Conservation (phyloP, 108 stramenopile genomes). For the Aureococcus anophagefferens region DNA sequence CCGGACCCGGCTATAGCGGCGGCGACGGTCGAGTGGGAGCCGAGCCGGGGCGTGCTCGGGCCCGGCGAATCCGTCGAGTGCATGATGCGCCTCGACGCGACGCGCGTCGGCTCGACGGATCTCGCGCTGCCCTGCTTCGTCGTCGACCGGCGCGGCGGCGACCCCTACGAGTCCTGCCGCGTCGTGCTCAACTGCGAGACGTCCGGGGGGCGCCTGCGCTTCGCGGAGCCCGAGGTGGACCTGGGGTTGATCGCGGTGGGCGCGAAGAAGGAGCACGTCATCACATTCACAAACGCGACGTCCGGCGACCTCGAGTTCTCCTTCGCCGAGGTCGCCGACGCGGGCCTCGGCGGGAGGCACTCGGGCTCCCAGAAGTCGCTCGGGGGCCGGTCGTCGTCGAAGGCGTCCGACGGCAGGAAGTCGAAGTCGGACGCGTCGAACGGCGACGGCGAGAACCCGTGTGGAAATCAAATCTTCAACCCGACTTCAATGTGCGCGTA, state of each 20-base stretch:
- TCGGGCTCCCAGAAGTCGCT: too few species aligned
- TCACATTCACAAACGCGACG: conserved; percentile 2
- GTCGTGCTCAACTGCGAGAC: too few species aligned
- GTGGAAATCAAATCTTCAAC: too few species aligned
- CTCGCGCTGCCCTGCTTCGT: too few species aligned
- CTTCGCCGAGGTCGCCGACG: background rate
- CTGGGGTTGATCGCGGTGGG: conserved; percentile 8
- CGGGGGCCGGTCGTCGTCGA: background rate
- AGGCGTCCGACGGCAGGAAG: background rate
- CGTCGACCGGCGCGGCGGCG: too few species aligned
- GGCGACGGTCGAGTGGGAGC: background rate
- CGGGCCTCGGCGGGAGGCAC: too few species aligned
- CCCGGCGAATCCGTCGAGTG: background rate
- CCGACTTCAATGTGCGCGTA: too few species aligned
- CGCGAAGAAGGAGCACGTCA: conserved; percentile 1
- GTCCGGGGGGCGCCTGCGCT: background rate
- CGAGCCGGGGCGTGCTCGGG: background rate
- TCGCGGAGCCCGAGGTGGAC: conserved; percentile 6
- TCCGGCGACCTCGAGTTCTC: background rate
- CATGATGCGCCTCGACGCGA: too few species aligned
- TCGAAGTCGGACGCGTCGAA: background rate
- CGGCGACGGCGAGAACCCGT: conserved; percentile 1
- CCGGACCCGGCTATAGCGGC: too few species aligned
- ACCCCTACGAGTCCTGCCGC: too few species aligned
- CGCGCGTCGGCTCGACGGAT: too few species aligned